Evolutionary conservation across 2,329 filamentous ascomycete species (phyloP), one percentile per base, ranked within the genome.

Genomic region (Aspergillus quadricinctus): DNA sequence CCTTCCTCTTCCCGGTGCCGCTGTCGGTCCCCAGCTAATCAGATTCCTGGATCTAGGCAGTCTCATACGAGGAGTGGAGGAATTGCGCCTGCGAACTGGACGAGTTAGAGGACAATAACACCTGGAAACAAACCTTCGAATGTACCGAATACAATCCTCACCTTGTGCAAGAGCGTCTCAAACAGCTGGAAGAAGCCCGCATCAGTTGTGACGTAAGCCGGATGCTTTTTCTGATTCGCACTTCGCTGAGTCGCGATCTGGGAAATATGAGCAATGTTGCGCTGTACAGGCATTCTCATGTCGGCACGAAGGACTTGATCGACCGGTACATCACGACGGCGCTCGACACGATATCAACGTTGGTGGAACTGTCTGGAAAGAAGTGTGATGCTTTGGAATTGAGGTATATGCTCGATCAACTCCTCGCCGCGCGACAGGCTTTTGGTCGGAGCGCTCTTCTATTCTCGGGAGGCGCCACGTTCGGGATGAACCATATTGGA

Each of bases 401-500:
- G 46, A 82, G 77, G 55, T 76, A 80, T 54, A 78, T 87, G 4
- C 78, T 92, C 5, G 88, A 92, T 54, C 84, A 86, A 55, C 79
- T 94, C 61, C 73, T 92, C 48, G 83, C 84, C 54, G 83, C 89
- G 1, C 83, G 90, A 41, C 89, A 92, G 67, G 88, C 89, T 37
- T 95, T 92, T 67, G 91, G 91, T n/a, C 83, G 91, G 59, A 94
- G 88, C 60, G 92, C 90, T 0, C 76, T 96, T 51, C 78, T 95
- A 9, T 78, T 96, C 9, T 95, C 91, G 4, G 92, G 92, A 7
- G 92, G 92, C 2, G 91, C 88, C 1, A 94, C 92, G 0, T 91
- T 95, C 74, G 92, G 92, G 43, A 95, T 96, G 89, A 89, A 89
- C 57, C 92, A 96, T 70, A 88, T 96, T 54, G 92, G 92, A 1